Base-by-base conservation (phyloP, 208 protist species). In the Wallacemonas sp. region DNA sequence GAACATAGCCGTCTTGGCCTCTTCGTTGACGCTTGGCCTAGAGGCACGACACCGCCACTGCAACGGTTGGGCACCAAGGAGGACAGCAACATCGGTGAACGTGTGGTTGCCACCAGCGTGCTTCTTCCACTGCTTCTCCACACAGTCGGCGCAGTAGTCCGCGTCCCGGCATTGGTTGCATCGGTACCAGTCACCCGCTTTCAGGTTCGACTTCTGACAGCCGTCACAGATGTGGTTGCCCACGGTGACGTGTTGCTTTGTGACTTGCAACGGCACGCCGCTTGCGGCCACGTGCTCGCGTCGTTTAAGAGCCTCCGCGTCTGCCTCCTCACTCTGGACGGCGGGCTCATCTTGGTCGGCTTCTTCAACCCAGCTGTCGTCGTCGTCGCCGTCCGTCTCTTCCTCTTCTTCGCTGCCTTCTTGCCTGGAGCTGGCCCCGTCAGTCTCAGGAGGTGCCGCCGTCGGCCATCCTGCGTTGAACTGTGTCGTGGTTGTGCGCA, bases 141-240 rank as follows among this genome's bases (percentile, higher is more conserved):
- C 17, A 44, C 90, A 95, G 27, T 65, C 39, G 13, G 63, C 70
- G 76, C 90, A 95, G 58, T 81, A 86, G 66, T 95, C 90, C 24
- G 68, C 75, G 53, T 95, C 85, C 0, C 30, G 8, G 57, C 87
- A 92, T 24, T 83, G 76, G 60, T 95, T 93, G 76, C 90, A 93
- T 36, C 83, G 84, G 59, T 82, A 95, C 90, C 90, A 95, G 58
- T 91, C 76, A 0, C 71, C 75, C 1, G 72, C 71, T 15, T 39
- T 0, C 12, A 59, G 55, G 41, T 71, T 80, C 12, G 27, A 52
- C 50, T 81, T 83, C 4, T 66, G 66, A 57, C 90, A 95, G 13
- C 64, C 58, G 38, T 93, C 81, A 44, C 90, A 95, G 24, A 69
- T 58, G 72, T 89, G 87, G 3, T 50, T 34, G n/a, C 68, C 70